Base-by-base conservation (phyloP, 148 eudicot species). In the Spergularia bocconei region DNA sequence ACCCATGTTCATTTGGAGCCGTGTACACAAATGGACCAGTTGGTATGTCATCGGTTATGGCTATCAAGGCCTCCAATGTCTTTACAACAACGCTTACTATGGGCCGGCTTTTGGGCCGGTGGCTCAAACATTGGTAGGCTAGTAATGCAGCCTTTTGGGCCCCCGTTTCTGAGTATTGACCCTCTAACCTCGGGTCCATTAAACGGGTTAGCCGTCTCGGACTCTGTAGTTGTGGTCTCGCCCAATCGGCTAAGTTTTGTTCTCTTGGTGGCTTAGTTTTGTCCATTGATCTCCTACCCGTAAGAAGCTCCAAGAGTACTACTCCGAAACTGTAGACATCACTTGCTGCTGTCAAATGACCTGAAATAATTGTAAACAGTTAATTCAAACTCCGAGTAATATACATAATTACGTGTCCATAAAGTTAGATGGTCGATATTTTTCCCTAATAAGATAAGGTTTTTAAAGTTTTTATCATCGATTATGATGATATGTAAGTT, bases 241-340 rank as follows among this genome's bases (percentile, higher is more conserved):
- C 98, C 96, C 97, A 95, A 7, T 92, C 98, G 0, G 79, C 93
- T 55, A 95, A 67, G 74, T 86, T 89, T 48, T 95, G 92, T 65
- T 92, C 98, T 51, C 98, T 78, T 25, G 38, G 67, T 1, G 93
- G 89, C 3, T 96, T 92, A 13, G 11, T 77, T 67, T 88, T 90
- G 85, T 95, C 98, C 71, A 95, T 77, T 1, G 97, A 88, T 70
- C 80, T 84, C 58, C 90, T 72, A 11, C 98, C 98, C 0, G 97
- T 92, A 69, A 95, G 56, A 1, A 95, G 91, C 82, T 95, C 98
- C 12, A 95, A 47, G 0, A 95, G 86, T 9, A 95, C 87, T 0
- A 95, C 98, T 64, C 98, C 98, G 7, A 87, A 95, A 76, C 98
- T 92, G 75, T 95, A 95, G 5, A 95, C 98, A 77, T 95, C 98